Conservation (phyloP, 2,329 filamentous ascomycete genomes). For the Truncatella angustata region DNA sequence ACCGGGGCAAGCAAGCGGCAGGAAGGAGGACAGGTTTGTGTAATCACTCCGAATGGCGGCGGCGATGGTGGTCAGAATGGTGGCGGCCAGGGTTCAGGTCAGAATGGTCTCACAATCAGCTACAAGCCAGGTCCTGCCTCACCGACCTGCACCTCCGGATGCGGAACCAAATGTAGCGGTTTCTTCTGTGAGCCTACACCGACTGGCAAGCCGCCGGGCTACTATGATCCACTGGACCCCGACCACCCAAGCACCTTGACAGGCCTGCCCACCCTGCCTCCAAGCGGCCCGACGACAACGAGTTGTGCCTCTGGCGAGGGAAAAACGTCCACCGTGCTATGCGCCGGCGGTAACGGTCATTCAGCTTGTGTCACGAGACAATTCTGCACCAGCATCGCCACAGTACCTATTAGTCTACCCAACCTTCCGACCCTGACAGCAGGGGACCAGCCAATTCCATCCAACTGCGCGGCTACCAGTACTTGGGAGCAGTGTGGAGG, state of each 20-base stretch:
- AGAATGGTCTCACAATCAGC: neutral
- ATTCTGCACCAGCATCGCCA: neutral
- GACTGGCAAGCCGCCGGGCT: neutral
- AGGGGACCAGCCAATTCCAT: too few species aligned
- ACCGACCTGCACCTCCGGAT: neutral
- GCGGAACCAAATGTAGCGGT: neutral
- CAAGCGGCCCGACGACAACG: neutral
- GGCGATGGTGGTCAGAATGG: too few species aligned
- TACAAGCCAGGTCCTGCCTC: neutral
- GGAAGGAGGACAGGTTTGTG: too few species aligned
- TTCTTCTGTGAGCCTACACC: neutral
- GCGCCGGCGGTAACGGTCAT: neutral
- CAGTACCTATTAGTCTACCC: neutral
- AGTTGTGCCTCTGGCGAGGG: neutral
- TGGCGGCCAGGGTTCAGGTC: neutral
- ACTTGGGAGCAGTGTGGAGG: too few species aligned
- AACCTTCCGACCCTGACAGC: too few species aligned
- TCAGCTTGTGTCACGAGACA: conserved; percentile 1
- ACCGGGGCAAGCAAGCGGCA: too few species aligned
- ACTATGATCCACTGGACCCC: neutral
- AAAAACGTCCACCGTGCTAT: neutral
- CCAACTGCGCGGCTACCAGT: too few species aligned
- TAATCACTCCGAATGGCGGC: too few species aligned
- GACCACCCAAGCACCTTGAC: neutral
- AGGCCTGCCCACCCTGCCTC: neutral